Evolutionary conservation across 2,329 filamentous ascomycete genomes (phyloP), one percentile per base, ranked within the genome.

Genomic region (Monilinia fructicola): DNA sequence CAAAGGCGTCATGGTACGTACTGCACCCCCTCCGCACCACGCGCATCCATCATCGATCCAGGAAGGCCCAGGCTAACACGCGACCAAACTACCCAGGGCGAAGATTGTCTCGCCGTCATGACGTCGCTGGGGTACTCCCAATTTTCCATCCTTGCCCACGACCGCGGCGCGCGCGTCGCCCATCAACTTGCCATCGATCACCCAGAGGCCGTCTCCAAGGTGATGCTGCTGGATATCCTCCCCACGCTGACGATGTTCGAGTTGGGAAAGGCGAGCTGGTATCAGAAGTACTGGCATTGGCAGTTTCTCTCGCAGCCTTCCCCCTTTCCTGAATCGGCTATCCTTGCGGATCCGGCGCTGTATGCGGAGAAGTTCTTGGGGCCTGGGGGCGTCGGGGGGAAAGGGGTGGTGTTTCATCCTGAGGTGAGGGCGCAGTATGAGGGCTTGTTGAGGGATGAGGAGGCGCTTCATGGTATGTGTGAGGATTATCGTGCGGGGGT

Each of bases 231-330:
- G 2, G 83, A 85, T 66, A 84, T 86, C 54, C 83, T 81, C 52
- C 85, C 84, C 2, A 86, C 84, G 0, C 78, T 84, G 14, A 79
- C 79, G 7, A 85, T 85, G 81, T 87, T 81, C 75, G 76, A 77
- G 59, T 74, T 78, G 21, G 79, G 79, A 3, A 70, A 79, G 62
- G 70, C 78, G 5, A 74, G 75, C 0, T 82, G 84, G 67, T 81
- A 83, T 0, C 77, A 77, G 38, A 78, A 79, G 0, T 86, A 85
- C 73, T 86, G 82, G 71, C 84, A 87, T 74, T 87, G 85, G 84
- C 85, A 85, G 63, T 82, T 87, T 69, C 78, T 87, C 26, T 83
- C 85, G 11, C 85, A 87, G 72, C 73, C 76, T 0, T 75, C 76
- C 6, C 82, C 84, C 0, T 78, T 86, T 6, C 84, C 82, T 0